Evolutionary conservation across 75 land plant species (phyloP).

Genomic region (Picea sitchensis): DNA sequence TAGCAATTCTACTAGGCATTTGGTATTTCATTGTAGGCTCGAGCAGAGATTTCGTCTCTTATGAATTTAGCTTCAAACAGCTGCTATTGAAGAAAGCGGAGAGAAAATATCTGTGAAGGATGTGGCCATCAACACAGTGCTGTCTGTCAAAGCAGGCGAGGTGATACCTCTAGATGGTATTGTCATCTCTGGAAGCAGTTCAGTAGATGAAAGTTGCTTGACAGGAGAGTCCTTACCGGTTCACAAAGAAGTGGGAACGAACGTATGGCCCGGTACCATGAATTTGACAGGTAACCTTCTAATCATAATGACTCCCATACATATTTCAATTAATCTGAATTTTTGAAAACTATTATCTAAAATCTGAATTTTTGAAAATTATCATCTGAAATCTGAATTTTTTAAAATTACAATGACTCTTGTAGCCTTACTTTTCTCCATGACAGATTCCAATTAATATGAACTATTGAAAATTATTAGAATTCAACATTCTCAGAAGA

Average conservation of each 20-base stretch:
- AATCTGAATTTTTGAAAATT: too few species aligned
- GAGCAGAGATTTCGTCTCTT: slow-evolving; percentile 65
- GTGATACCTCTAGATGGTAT: slow-evolving; percentile 83
- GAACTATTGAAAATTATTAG: too few species aligned
- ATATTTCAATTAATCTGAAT: too few species aligned
- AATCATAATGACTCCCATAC: slow-evolving; percentile 50
- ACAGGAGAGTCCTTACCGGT: slow-evolving; percentile 91
- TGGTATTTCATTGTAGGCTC: slow-evolving; percentile 45
- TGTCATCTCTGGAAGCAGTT: slow-evolving; percentile 72
- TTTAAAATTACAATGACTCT: too few species aligned
- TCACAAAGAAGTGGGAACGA: slow-evolving; percentile 55
- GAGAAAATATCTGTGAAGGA: slow-evolving; percentile 56
- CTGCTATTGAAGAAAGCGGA: slow-evolving; percentile 67
- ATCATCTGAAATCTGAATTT: too few species aligned
- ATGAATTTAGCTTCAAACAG: slow-evolving; percentile 79
- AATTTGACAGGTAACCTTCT: slow-evolving; percentile 58
- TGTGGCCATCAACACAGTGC: slow-evolving; percentile 55
- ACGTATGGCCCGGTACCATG: slow-evolving; percentile 86
- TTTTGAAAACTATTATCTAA: too few species aligned
- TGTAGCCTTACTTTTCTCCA: too few species aligned
- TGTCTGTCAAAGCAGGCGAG: slow-evolving; percentile 93
- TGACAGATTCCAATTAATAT: too few species aligned
- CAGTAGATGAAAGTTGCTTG: slow-evolving; percentile 81
- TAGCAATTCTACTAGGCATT: too few species aligned
- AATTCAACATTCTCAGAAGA: too few species aligned